A percentile compares a stretch with the other conserved stretches of the same genome.
These are phyloP conservation scores for Candida sithepensis DNA, from an alignment of 805 yeast genomes.

Conservation along the genomic window DNA sequence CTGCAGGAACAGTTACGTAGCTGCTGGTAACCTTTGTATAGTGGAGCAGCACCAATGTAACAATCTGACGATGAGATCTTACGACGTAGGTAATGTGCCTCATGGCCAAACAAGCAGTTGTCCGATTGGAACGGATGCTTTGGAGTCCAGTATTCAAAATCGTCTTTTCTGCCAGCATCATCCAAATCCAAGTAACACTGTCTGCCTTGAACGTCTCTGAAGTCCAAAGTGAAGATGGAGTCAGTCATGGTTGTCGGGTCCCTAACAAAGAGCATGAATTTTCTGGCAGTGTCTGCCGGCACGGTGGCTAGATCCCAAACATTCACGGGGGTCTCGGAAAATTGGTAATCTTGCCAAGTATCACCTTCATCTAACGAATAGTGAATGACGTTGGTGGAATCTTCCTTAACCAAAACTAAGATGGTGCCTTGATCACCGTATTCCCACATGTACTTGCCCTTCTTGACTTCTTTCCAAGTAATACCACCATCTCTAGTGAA, in stretches of 20 bases:
- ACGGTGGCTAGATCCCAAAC: constrained; percentile 81
- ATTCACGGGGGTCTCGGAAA: constrained; percentile 50
- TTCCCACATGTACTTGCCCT: constrained; percentile 87
- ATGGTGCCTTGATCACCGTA: constrained; percentile 94
- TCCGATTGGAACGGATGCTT: constrained; percentile 47
- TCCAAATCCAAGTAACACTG: constrained; percentile 52
- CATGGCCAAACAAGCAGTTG: constrained; percentile 71
- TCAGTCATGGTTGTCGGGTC: constrained; percentile 32
- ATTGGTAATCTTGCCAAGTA: constrained; percentile 66
- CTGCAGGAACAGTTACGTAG: constrained; percentile 77
- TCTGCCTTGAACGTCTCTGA: constrained; percentile 45
- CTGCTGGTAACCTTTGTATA: constrained; percentile 52
- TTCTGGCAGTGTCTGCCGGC: constrained; percentile 85
- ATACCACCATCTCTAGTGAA: constrained; percentile 88
- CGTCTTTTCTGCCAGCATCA: constrained; percentile 38
- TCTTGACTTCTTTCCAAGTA: constrained; percentile 76
- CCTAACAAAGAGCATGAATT: constrained; percentile 62
- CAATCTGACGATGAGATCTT: constrained; percentile 56
- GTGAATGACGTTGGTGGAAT: constrained; percentile 50
- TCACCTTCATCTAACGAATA: constrained; percentile 80
- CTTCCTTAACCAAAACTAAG: constrained; percentile 63
- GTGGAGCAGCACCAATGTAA: constrained; percentile 64
- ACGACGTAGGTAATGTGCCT: constrained; percentile 56
- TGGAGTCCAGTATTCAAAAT: constrained; percentile 65
- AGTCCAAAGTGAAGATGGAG: constrained; percentile 52